Percentiles rank a stretch among this genome's conserved stretches.
phyloP scores from a whole-genome alignment of 192 early-diverging fungal species.

The Diversispora eburnea region DNA sequence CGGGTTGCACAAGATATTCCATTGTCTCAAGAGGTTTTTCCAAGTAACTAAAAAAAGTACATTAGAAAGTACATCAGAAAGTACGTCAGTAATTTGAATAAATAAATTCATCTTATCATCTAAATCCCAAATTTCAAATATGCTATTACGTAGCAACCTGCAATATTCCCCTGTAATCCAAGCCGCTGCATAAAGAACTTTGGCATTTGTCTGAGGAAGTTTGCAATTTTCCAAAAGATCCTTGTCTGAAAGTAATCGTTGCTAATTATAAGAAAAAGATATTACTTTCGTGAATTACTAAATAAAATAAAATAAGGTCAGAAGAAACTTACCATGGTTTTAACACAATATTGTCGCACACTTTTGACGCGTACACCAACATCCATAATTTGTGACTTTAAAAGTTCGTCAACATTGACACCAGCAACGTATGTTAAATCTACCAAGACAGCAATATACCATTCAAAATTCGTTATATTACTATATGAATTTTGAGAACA shows the following conservation, averaged over 20 bases:
- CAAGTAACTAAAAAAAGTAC: constrained; percentile 28
- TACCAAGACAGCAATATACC: constrained; percentile 84
- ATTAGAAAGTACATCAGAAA: background rate
- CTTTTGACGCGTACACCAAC: constrained; percentile 85
- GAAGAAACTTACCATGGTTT: constrained; percentile 56
- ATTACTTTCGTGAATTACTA: background rate
- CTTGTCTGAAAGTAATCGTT: constrained; percentile 64
- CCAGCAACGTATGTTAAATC: constrained; percentile 74
- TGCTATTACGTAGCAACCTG: constrained; percentile 34
- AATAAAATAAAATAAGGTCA: background rate
- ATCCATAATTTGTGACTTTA: constrained; percentile 81
- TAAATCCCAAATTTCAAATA: background rate
- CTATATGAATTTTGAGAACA: constrained; percentile 82
- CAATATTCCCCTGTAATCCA: constrained; percentile 92
- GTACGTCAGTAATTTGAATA: too few relatives aligned
- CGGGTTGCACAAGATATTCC: constrained; percentile 40
- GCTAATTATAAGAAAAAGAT: constrained; percentile 38
- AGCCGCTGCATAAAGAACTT: constrained; percentile 80
- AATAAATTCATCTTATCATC: too few relatives aligned
- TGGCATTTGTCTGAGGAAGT: constrained; percentile 59
- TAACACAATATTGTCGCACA: constrained; percentile 71
- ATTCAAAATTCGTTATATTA: constrained; percentile 88
- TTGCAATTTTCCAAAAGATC: constrained; percentile 56
- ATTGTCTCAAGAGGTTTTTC: constrained; percentile 40
- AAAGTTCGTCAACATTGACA: constrained; percentile 67